Conservation (phyloP, 2,329 filamentous ascomycete genomes). For the Xylariaceae sp. region DNA sequence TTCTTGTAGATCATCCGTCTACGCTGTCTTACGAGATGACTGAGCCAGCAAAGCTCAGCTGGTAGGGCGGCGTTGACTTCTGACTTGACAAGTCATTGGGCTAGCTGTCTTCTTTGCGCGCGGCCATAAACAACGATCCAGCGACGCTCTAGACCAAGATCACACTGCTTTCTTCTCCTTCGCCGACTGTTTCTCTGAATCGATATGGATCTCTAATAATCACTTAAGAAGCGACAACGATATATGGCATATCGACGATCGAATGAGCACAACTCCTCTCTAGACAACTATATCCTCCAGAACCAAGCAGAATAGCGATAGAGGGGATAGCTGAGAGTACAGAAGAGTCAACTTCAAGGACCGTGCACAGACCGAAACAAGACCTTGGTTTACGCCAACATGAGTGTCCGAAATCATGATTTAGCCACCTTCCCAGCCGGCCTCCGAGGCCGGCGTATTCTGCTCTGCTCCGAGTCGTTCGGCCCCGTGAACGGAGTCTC, state of each 20-base stretch:
- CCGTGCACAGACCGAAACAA: no score
- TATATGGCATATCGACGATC: no score
- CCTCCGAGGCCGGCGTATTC: slow-evolving; percentile 65
- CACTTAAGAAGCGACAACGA: not conserved
- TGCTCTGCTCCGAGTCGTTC: slow-evolving; percentile 74
- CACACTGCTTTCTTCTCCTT: not conserved
- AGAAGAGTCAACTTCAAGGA: not conserved
- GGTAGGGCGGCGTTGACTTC: not conserved
- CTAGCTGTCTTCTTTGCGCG: not conserved
- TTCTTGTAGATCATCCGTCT: no score
- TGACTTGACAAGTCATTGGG: not conserved
- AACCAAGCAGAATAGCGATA: no score
- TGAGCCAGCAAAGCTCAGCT: no score
- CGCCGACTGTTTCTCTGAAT: not conserved
- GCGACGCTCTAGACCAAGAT: not conserved
- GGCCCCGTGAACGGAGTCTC: slow-evolving; percentile 77
- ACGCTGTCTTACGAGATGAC: no score
- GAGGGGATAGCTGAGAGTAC: not conserved
- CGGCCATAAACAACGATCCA: not conserved
- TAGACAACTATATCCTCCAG: no score
- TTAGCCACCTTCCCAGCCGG: slow-evolving; percentile 52
- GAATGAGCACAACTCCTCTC: no score
- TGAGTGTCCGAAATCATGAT: slow-evolving; percentile 41
- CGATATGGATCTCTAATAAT: not conserved
- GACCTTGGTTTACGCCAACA: not conserved